phyloP scores from a whole-genome alignment of 495 filamentous ascomycete species.

The Rostrohypoxylon terebratum region DNA sequence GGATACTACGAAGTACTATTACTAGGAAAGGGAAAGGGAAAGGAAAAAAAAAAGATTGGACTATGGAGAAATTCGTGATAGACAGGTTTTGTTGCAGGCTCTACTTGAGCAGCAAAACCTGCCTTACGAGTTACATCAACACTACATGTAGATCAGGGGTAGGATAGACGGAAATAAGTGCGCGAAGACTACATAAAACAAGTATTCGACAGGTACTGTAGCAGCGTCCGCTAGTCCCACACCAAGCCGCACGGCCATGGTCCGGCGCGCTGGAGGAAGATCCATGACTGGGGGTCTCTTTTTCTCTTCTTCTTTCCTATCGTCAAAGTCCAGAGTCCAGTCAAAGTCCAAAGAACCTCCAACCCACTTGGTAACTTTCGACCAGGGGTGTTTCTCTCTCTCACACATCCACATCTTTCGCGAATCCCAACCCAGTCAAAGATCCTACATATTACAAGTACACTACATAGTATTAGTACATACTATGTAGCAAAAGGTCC shows the following conservation, averaged over 20 bases:
- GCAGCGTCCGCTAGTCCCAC: slow-evolving; percentile 24
- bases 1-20: too few species aligned
- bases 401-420: slow-evolving; percentile 9
- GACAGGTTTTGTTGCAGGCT: slow-evolving; percentile 24
- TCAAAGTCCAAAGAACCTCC: slow-evolving; percentile 26
- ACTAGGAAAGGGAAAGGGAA: too few species aligned
- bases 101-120: slow-evolving; percentile 22
- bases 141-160: slow-evolving; percentile 16
- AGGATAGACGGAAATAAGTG: not conserved
- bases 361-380: slow-evolving; percentile 38
- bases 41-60: slow-evolving; percentile 3
- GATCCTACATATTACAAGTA: too few species aligned
- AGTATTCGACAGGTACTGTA: slow-evolving; percentile 36
- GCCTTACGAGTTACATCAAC: slow-evolving; percentile 28
- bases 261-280: slow-evolving; percentile 42
- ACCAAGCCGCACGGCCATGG: slow-evolving; percentile 41
- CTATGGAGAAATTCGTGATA: slow-evolving; percentile 21
- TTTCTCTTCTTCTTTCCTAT: slow-evolving; percentile 21
- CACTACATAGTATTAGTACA: too few species aligned
- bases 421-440: slow-evolving; percentile 36
- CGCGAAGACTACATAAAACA: not conserved
- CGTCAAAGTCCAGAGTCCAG: slow-evolving; percentile 20
- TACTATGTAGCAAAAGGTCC: too few species aligned
- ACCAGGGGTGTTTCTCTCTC: slow-evolving; percentile 22
- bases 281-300: slow-evolving; percentile 38